phyloP scores from a whole-genome alignment of 768 basidiomycete genomes.

The Kwoniella heveanensis region DNA sequence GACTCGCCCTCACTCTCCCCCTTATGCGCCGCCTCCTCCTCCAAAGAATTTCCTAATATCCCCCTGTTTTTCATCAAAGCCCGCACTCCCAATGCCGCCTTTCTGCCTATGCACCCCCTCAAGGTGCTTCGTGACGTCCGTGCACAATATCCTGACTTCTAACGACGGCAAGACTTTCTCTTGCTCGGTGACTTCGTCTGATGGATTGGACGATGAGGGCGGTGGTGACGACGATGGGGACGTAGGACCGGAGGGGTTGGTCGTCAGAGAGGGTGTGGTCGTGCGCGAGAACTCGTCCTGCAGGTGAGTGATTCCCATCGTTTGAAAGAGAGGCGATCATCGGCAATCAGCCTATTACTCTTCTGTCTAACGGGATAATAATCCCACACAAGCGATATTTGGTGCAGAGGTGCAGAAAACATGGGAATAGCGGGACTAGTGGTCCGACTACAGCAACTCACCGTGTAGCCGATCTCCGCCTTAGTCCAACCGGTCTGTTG shows the following conservation, averaged over 20 bases:
- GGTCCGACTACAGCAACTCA: too few species aligned
- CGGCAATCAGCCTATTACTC: too few species aligned
- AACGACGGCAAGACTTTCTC: slow-evolving; percentile 26
- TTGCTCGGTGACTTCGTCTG: slow-evolving; percentile 6
- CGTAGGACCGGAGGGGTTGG: slow-evolving; percentile 33
- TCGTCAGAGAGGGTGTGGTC: slow-evolving; percentile 25
- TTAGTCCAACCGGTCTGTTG: slow-evolving; percentile 54
- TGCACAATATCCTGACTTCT: slow-evolving; percentile 44
- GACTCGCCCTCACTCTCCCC: not conserved
- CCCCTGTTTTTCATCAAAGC: slow-evolving; percentile 73
- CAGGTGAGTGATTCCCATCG: too few species aligned
- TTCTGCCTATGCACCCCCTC: slow-evolving; percentile 64
- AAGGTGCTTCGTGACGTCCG: slow-evolving; percentile 56
- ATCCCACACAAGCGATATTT: too few species aligned
- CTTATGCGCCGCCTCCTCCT: slow-evolving; percentile 60
- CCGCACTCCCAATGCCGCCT: slow-evolving; percentile 72
- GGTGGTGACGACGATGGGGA: slow-evolving; percentile 37
- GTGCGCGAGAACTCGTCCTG: slow-evolving; percentile 31
- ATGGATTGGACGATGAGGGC: slow-evolving; percentile 23
- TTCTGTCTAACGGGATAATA: too few species aligned
- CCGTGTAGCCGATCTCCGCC: slow-evolving; percentile 48
- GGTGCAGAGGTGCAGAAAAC: too few species aligned
- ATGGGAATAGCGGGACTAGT: too few species aligned
- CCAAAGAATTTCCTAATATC: slow-evolving; percentile 80
- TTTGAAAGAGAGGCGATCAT: too few species aligned